These are phyloP conservation scores for Effrenium voratum DNA, from an alignment of 73 alveolate genomes.

Conservation along the genomic window DNA sequence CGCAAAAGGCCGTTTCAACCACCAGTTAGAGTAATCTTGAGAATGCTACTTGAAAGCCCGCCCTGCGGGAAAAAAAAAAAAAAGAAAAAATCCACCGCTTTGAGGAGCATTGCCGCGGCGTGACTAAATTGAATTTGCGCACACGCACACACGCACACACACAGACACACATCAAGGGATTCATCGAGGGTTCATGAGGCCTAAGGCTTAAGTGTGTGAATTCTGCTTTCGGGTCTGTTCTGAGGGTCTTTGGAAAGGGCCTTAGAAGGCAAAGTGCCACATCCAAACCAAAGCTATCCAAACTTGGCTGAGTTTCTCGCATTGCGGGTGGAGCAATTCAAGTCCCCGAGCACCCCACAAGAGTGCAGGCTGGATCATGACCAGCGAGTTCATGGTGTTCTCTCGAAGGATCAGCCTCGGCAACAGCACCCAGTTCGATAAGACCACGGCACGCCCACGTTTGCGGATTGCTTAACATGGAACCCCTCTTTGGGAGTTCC, in stretches of 20 bases:
- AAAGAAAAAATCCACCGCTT: too few relatives aligned
- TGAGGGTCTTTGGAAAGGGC: too few relatives aligned
- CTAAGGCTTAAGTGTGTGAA: background rate
- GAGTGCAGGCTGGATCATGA: slow-evolving; percentile 99
- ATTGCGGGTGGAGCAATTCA: background rate
- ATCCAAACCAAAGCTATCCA: background rate
- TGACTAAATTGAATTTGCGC: too few relatives aligned
- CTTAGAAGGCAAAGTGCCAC: too few relatives aligned
- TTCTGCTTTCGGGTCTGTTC: background rate
- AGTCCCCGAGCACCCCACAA: slow-evolving; percentile 92
- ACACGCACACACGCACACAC: too few relatives aligned
- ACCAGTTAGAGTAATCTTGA: too few relatives aligned
- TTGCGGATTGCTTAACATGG: background rate
- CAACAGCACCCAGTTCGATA: too few relatives aligned
- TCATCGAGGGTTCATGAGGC: background rate
- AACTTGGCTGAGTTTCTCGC: background rate
- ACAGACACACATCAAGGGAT: too few relatives aligned
- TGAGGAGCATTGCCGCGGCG: too few relatives aligned
- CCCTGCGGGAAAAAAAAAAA: background rate
- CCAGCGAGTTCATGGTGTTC: slow-evolving; percentile 98
- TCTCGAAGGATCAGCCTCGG: slow-evolving; percentile 98
- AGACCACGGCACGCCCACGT: too few relatives aligned
- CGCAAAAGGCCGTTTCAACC: too few relatives aligned
- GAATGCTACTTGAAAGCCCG: too few relatives aligned
- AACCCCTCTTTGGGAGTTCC: background rate